These are phyloP conservation scores for Rhytidhysteron rufulum DNA, from an alignment of 2,329 filamentous ascomycete genomes.

Conservation along the genomic window DNA sequence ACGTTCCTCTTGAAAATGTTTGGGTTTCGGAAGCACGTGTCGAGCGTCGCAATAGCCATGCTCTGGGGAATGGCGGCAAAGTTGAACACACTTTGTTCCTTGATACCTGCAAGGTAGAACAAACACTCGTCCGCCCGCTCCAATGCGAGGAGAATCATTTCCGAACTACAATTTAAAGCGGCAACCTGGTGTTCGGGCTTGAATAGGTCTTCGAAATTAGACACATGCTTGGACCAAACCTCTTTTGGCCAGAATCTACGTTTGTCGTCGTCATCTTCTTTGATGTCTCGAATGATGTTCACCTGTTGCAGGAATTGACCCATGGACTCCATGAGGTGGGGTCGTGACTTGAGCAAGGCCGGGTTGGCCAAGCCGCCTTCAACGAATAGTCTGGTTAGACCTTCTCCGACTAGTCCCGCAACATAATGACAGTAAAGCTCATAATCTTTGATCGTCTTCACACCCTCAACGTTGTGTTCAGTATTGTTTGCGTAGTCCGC, in stretches of 20 bases:
- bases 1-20: conserved; percentile 80
- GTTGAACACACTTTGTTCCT: conserved; percentile 98
- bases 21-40: conserved; percentile 88
- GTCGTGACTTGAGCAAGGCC: conserved; percentile 71
- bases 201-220: conserved; percentile 86
- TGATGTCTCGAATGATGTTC: conserved; percentile 95
- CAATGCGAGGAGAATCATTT: conserved; percentile 90
- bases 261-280: conserved; percentile 83
- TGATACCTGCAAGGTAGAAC: conserved; percentile 94
- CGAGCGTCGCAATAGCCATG: conserved; percentile 95
- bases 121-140: conserved; percentile 86
- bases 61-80: conserved; percentile 94
- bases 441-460: conserved; percentile 82
- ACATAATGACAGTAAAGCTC: conserved; percentile 98
- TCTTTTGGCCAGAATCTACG: conserved; percentile 93
- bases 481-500: conserved; percentile 88
- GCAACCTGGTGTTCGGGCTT: conserved; percentile 71
- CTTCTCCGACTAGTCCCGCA: conserved; percentile 95
- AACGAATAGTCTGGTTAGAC: conserved; percentile 85
- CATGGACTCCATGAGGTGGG: conserved; percentile 88
- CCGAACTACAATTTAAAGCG: conserved; percentile 81
- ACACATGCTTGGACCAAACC: conserved; percentile 94
- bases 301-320: conserved; percentile 96
- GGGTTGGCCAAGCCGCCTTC: conserved; percentile 82
- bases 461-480: conserved; percentile 73